A percentile compares a stretch with the other conserved stretches of the same genome.
Evolutionary conservation across 495 filamentous ascomycete species (phyloP).

Genomic region (Hypoxylon subgilvum): DNA sequence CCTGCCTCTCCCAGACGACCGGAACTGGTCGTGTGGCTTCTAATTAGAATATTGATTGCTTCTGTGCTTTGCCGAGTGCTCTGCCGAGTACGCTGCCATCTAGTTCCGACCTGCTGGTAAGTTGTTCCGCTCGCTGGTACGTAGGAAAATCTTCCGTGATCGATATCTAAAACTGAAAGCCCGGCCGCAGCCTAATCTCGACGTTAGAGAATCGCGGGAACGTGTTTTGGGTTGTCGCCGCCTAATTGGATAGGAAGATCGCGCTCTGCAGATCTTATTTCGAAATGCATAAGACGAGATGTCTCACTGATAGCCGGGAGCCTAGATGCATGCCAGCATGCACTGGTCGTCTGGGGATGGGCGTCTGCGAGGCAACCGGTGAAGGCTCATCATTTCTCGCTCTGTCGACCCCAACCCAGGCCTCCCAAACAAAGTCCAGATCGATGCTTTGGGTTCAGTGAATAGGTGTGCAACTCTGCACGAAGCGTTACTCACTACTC

Average conservation of each 20-base stretch:
- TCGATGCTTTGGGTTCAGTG: constrained; percentile 17
- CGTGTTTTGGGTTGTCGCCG: constrained; percentile 3
- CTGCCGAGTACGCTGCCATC: constrained; percentile 27
- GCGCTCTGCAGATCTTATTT: constrained; percentile 34
- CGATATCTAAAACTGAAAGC: constrained; percentile 7
- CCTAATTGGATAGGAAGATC: constrained; percentile 14
- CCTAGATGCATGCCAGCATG: constrained; percentile 28
- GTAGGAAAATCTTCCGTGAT: not conserved
- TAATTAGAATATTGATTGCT: constrained; percentile 29
- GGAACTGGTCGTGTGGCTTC: constrained; percentile 19
- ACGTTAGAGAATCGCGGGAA: constrained; percentile 2
- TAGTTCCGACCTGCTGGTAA: constrained; percentile 30
- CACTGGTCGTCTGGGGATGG: constrained; percentile 24
- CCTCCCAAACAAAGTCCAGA: constrained; percentile 1
- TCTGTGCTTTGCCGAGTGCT: constrained; percentile 24
- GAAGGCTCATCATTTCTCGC: constrained; percentile 23
- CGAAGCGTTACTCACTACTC: constrained; percentile 19
- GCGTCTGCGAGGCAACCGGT: constrained; percentile 18
- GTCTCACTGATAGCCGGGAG: constrained; percentile 30
- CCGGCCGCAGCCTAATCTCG: not conserved
- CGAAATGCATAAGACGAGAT: constrained; percentile 16
- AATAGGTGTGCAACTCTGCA: constrained; percentile 28
- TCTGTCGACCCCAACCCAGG: constrained; percentile 34
- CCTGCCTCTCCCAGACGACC: constrained; percentile 22
- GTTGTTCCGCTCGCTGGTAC: not conserved